Percentiles rank a stretch among this genome's conserved stretches.
Evolutionary conservation across 805 yeast genomes (phyloP).

Genomic region (Zygoascus biomembranicola): DNA sequence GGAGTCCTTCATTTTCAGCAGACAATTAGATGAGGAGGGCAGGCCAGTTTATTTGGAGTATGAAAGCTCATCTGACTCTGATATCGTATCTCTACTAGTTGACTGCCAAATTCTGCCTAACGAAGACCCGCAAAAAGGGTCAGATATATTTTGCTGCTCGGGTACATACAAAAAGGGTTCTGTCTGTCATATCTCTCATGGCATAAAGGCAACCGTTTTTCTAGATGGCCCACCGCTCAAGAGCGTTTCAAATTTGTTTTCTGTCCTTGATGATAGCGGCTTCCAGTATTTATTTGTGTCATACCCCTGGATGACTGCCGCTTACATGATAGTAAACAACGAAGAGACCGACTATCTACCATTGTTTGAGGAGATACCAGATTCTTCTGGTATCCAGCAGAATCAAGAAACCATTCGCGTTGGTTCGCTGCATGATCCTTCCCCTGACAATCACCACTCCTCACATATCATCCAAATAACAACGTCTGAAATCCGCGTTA

Average conservation of each 20-base stretch:
- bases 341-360: constrained; percentile 1
- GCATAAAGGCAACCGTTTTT: constrained; percentile 8
- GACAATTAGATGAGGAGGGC: neutral
- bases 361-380: constrained; percentile 4
- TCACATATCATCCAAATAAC: constrained; percentile 5
- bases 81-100: constrained; percentile 27
- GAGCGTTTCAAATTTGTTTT: constrained; percentile 7
- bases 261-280: neutral
- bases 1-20: constrained; percentile 30
- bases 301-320: constrained; percentile 8
- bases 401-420: constrained; percentile 5
- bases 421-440: neutral
- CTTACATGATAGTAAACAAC: constrained; percentile 1
- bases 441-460: constrained; percentile 2
- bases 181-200: constrained; percentile 8
- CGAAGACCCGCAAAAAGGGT: neutral
- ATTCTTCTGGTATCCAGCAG: constrained; percentile 6
- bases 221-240: constrained; percentile 10
- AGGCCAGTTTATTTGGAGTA: neutral
- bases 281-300: constrained; percentile 4
- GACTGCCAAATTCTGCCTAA: neutral
- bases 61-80: constrained; percentile 41
- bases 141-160: constrained; percentile 10
- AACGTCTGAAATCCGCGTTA: neutral
- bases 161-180: constrained; percentile 11